These are phyloP conservation scores for Cylindrodendrum hubeiense DNA, from an alignment of 2,329 filamentous ascomycete genomes.

Conservation along the genomic window DNA sequence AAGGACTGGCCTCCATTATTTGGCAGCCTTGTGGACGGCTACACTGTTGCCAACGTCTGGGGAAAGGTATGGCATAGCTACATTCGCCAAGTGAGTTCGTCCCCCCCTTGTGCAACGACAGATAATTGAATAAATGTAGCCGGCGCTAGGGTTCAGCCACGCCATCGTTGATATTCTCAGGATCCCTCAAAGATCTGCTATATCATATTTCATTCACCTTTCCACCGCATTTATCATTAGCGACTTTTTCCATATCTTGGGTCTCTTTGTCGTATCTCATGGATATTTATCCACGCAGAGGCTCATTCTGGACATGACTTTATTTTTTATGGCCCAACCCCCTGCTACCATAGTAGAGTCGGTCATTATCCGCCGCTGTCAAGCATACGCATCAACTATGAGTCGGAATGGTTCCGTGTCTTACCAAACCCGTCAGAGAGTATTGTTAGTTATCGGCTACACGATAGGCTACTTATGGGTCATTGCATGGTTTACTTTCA, in stretches of 20 bases:
- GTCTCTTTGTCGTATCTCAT: constrained; percentile 22
- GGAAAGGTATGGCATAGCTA: constrained; percentile 34
- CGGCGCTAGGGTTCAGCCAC: constrained; percentile 19
- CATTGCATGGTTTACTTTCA: constrained; percentile 19
- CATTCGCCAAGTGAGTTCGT: constrained; percentile 20
- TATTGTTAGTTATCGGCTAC: neutral
- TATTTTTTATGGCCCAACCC: constrained; percentile 27
- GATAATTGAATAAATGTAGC: neutral
- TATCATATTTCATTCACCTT: constrained; percentile 26
- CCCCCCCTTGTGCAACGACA: neutral
- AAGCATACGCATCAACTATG: neutral
- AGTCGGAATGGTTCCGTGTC: neutral
- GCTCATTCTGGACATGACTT: constrained; percentile 2
- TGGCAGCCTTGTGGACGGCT: constrained; percentile 17
- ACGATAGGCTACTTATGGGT: constrained; percentile 23
- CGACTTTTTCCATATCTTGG: constrained; percentile 26
- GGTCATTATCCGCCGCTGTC: neutral
- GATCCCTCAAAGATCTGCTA: neutral
- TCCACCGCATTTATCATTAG: constrained; percentile 25
- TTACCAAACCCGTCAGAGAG: neutral
- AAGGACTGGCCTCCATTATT: constrained; percentile 32
- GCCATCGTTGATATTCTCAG: neutral
- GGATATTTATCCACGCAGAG: neutral
- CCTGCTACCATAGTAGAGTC: constrained; percentile 9
- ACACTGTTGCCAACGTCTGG: constrained; percentile 30